Base-by-base conservation (phyloP, 805 yeast genomes). In the Metschnikowia anglica region DNA sequence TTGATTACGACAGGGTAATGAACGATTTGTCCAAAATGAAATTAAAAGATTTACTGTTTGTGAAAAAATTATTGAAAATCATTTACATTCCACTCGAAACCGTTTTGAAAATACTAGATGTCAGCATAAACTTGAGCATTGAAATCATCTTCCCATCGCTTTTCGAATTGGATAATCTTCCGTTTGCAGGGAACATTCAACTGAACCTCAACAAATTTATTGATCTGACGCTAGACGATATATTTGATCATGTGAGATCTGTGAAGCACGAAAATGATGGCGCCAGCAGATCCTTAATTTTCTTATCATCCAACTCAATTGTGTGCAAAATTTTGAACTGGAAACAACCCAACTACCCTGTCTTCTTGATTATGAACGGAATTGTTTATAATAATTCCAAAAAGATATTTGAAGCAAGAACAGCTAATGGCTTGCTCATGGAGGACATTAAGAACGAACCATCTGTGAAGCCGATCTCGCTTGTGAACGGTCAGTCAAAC, bases 281-380 rank as follows among this genome's bases (percentile, higher is more conserved):
- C 3, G 27, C 45, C 8, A 48, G 51, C 32, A 71, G 96, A 46
- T 81, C 95, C 1, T 68, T 93, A 32, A 81, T 91, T 8, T 87
- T 93, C 63, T 80, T 95, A 10, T 88, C 97, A 1, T 79, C 85
- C 43, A 88, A 89, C 62, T 85, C 96, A 25, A 79, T 81, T 34
- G 88, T 89, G n/a, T 93, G 98, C 65, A 88, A 96, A 9, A 85
- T 88, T 34, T 67, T 93, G 54, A 93, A 93, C 65, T 93, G 99
- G 99, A 93, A 93, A 64, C 99, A 93, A 65, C 98, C 99, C 11
- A 91, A 91, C 61, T 93, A 85, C 65, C 97, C 99, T 0, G 98
- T 93, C 0, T 81, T 93, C 51, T 85, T 87, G 65, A 79, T 83
- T 43, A 79, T 90, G 76, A 82, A 80, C 53, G 87, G 88, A n/a